Evolutionary conservation across 495 filamentous ascomycete genomes (phyloP), one percentile per base, ranked within the genome.

Genomic region (Apiosordaria backusii): DNA sequence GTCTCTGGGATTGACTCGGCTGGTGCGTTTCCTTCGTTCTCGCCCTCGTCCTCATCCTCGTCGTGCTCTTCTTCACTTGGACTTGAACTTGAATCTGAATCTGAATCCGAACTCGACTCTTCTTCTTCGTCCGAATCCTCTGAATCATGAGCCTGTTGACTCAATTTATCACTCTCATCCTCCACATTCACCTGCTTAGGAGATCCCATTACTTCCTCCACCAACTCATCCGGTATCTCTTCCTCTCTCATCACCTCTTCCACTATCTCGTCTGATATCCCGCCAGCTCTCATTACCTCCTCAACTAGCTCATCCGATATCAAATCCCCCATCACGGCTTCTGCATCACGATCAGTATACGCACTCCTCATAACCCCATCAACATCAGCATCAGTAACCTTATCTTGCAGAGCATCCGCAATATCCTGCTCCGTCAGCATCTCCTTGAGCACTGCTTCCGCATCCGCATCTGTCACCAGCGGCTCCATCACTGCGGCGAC

Each of bases 291-390:
- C 35, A 45, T 45, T 15, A 45, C 35, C 35, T 45, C 35, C 16
- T 45, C 35, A 13, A 45, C 35, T 2, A 45, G 10, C 35, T 45
- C 35, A 45, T 45, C 35, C 35, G 35, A 15, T 45, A 45, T 45
- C 35, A 45, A 45, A 13, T 45, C 35, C 35, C 35, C 52, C 52
- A 55, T 55, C n/a, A 55, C 52, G 22, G 52, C 52, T 55, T 55
- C 52, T 55, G 22, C 52, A 23, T 55, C 52, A 6, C 6, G 16
- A 55, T 19, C 52, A 55, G 52, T 55, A 55, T 21, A 55, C 10
- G 9, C 21, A 55, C 7, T 19, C 22, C 2, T 55, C 52, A 55
- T 55, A 19, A 55, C 13, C n/a, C 52, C 18, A 22, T 19, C n/a
- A 22, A 55, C n/a, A 55, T 55, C 52, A 55, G 52, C n/a, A 6